A percentile compares a stretch with the other conserved stretches of the same genome.
Conservation (phyloP, 495 filamentous ascomycete genomes). For the Patellaria atrata region DNA sequence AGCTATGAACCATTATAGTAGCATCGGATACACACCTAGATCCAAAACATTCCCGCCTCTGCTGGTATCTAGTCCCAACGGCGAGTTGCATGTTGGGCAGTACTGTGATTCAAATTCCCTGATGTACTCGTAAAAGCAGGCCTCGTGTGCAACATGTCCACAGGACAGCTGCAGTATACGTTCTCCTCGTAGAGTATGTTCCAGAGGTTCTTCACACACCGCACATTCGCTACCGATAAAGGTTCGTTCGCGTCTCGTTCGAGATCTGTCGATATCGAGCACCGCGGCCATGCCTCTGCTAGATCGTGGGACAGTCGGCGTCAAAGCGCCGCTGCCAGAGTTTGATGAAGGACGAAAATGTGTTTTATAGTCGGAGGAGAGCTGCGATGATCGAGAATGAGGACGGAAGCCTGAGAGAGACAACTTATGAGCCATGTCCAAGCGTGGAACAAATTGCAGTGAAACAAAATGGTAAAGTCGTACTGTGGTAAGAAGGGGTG, state of each 20-base stretch:
- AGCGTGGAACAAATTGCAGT: conserved; percentile 13
- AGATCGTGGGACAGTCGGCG: conserved; percentile 25
- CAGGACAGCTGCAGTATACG: conserved; percentile 94
- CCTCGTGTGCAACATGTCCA: conserved; percentile 89
- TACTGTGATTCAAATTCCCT: conserved; percentile 89
- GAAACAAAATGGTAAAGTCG: conserved; percentile 7
- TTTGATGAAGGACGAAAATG: conserved; percentile 1
- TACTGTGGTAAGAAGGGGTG: conserved; percentile 18
- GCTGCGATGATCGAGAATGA: conserved; percentile 13
- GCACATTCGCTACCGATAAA: conserved; percentile 92
- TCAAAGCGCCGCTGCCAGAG: conserved; percentile 7
- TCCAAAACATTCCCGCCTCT: conserved; percentile 89
- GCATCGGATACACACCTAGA: conserved; percentile 47
- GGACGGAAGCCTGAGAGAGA: conserved; percentile 18
- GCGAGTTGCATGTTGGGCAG: conserved; percentile 89
- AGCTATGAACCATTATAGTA: no score
- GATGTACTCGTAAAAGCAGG: conserved; percentile 98
- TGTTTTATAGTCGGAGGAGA: conserved; percentile 2
- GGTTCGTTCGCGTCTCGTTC: conserved; percentile 78
- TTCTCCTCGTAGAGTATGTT: conserved; percentile 91
- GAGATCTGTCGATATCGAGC: conserved; percentile 62
- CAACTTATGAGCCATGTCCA: conserved; percentile 20
- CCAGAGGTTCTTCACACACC: conserved; percentile 92
- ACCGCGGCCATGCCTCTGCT: conserved; percentile 53
- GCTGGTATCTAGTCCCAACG: conserved; percentile 85